Base-by-base conservation (phyloP, 306 rosid species). In the Argentina anserina region DNA sequence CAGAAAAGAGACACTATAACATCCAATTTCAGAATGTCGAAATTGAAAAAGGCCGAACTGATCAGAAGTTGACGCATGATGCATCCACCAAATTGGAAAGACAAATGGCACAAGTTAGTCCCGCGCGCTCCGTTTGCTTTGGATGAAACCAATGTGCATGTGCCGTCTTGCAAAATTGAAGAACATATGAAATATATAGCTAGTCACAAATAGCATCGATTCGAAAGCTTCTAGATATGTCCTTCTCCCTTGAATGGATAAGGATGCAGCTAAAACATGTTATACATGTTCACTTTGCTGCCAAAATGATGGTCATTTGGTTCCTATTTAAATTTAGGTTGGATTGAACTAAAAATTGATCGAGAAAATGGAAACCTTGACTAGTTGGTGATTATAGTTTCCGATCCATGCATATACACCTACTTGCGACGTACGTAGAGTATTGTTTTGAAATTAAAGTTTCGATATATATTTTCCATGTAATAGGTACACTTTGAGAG, bases 1-100 rank as follows among this genome's bases (percentile, higher is more conserved):
- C 37, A 71, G 37, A 61, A 70, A 46, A 37, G 33, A 23, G n/a
- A 75, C 66, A 39, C 21, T 52, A 10, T 49, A 40, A 62, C 47
- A 28, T 53, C 29, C 52, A 26, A 43, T 43, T 49, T 46, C 18
- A 59, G 58, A 74, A 20, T 74, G 56, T 50, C 37, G 66, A 26
- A 18, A 17, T 4, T 26, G 34, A 36, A 50, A 37, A 2, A 15
- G 23, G 34, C 52, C 50, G 13, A 25, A 41, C n/a, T n/a, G n/a
- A 31, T n/a, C 8, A 4, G 21, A 40, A 21, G 45, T 26, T 41
- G 36, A 21, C 70, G 41, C 33, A 55, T 56, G 34, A 4, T 56
- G 17, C 10, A 21, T 25, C n/a, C 33, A 41, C 20, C 33, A 41
- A 25, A 41, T 3, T 49, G 56, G 36, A 41, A 41, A 65, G 3